Percentiles rank a stretch among this genome's conserved stretches.
Evolutionary conservation across 1,284 basidiomycete genomes (phyloP).

Genomic region (Ceratobasidium sp.): DNA sequence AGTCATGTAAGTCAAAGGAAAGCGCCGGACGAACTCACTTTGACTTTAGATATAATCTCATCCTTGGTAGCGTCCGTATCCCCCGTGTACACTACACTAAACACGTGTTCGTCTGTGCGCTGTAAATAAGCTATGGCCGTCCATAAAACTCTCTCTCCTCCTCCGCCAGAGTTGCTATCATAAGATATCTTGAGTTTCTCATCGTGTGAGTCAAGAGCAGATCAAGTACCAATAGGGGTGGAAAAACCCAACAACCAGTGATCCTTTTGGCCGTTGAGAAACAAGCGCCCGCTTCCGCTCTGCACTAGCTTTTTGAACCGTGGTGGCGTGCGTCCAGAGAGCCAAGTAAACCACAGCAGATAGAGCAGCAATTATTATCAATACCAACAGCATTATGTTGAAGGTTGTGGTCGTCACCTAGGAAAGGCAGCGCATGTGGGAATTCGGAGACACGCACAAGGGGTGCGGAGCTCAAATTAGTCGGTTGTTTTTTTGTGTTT

Average conservation of each 20-base stretch:
- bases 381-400: conserved; percentile 6
- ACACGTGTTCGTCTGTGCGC: conserved; percentile 70
- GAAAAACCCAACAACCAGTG: conserved; percentile 80
- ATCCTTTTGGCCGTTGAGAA: conserved; percentile 19
- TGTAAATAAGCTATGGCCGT: conserved; percentile 87
- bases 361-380: neutral
- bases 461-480: too few relatives aligned
- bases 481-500: too few relatives aligned
- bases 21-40: conserved; percentile 61
- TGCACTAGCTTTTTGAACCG: neutral
- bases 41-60: conserved; percentile 83
- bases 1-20: neutral
- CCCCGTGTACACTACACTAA: conserved; percentile 92
- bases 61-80: conserved; percentile 83
- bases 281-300: conserved; percentile 9
- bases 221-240: conserved; percentile 90
- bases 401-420: conserved; percentile 10
- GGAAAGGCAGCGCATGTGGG: neutral
- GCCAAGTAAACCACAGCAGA: neutral
- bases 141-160: conserved; percentile 97
- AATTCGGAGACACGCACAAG: too few relatives aligned
- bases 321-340: conserved; percentile 16
- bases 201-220: neutral
- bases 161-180: conserved; percentile 92
- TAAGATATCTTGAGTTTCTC: neutral